These are phyloP conservation scores for Xylaria hypoxylon DNA, from an alignment of 2,329 filamentous ascomycete genomes.

Conservation along the genomic window DNA sequence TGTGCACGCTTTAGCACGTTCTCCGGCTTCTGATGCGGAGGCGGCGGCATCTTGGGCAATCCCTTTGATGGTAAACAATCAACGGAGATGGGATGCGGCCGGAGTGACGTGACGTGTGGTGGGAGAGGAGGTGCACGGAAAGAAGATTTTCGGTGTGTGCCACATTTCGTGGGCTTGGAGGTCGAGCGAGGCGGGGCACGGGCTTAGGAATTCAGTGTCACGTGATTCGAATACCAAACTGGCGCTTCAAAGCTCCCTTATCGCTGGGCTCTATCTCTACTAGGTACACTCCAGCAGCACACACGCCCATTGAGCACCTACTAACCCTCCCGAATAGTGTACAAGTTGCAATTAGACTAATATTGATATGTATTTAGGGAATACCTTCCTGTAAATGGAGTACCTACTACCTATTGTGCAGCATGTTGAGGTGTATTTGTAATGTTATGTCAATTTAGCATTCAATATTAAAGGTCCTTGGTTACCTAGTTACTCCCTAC, in stretches of 20 bases:
- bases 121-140: conserved; percentile 41
- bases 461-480: too few relatives aligned
- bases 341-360: too few relatives aligned
- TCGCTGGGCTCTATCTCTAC: too few relatives aligned
- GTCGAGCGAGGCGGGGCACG: conserved; percentile 48
- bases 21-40: conserved; percentile 96
- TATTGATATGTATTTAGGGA: too few relatives aligned
- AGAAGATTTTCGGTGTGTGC: conserved; percentile 51
- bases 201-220: conserved; percentile 42
- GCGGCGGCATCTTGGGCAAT: conserved; percentile 77
- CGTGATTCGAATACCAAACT: conserved; percentile 34
- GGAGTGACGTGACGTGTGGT: conserved; percentile 36
- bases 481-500: background rate
- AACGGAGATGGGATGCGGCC: conserved; percentile 48
- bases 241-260: background rate
- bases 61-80: conserved; percentile 47
- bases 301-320: background rate
- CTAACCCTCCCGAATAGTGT: too few relatives aligned
- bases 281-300: too few relatives aligned
- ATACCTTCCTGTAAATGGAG: too few relatives aligned
- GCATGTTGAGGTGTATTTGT: too few relatives aligned
- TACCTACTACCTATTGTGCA: too few relatives aligned
- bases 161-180: conserved; percentile 49
- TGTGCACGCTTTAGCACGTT: conserved; percentile 99
- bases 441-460: too few relatives aligned